Base-by-base conservation (phyloP, 202 grass and related monocot genomes). In the Panicum hallii region DNA sequence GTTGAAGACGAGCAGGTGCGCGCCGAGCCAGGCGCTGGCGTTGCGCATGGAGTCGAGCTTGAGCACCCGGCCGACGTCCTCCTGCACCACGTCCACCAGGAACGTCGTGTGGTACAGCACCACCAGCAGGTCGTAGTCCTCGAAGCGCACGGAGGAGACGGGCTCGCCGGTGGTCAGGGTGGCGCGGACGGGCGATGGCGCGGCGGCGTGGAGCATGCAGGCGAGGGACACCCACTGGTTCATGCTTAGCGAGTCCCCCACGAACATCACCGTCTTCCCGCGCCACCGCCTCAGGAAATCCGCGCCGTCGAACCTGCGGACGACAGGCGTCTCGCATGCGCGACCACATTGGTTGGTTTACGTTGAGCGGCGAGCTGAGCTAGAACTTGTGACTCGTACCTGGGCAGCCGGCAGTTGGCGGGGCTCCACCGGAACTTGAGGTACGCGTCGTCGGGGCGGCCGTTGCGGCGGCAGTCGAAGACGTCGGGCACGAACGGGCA, bases 191-290 rank as follows among this genome's bases (percentile, higher is more conserved):
- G 67, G 22, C 0, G 20, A 22, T 0, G 86, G 65, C 2, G 20
- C 52, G 23, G 91, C 79, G 16, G 86, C 75, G 63, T 93, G 86
- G 46, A 93, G 91, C 79, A 93, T 86, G 79, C 91, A 93, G n/a
- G 70, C 15, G 1, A 93, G 75, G 0, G 91, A 90, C 5, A 43
- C 69, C 75, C 83, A 90, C 71, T 93, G 91, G 86, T 93, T 89
- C 83, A 88, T 82, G 75, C 91, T 86, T 43, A 90, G 75, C 48
- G 88, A 93, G 69, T 93, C 91, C 19, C 91, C 91, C 75, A 90
- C 88, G 64, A 93, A 89, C 88, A 90, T 84, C 10, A 93, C 67
- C 83, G 81, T 93, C 88, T 88, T 90, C 15, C 86, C 88, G n/a
- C 75, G 80, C 86, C 83, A 90, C 46, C 43, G 32, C 75, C 28